phyloP scores from a whole-genome alignment of 106 monocot species.

The Gastrodia elata region DNA sequence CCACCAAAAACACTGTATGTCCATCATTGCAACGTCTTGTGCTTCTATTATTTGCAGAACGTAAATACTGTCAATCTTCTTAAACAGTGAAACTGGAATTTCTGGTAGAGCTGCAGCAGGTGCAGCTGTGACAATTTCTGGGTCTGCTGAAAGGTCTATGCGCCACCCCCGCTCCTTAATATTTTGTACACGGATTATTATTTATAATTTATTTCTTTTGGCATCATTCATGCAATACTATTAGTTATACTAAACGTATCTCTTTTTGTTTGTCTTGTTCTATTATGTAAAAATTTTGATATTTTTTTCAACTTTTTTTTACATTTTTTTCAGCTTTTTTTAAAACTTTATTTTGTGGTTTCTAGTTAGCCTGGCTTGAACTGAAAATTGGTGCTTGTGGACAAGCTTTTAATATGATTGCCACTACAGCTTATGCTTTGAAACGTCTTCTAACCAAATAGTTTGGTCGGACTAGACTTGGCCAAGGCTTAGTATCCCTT shows the following conservation, averaged over 20 bases:
- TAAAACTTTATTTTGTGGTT: no score
- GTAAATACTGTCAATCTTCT: not conserved
- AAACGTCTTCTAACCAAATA: no score
- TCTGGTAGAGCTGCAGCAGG: slow-evolving; percentile 32
- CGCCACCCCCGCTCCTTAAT: not conserved
- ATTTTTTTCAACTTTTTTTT: not conserved
- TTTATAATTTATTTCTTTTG: not conserved
- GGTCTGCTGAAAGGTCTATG: slow-evolving; percentile 64
- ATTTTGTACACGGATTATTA: not conserved
- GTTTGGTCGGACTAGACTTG: no score
- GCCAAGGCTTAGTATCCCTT: no score
- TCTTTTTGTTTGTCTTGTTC: no score
- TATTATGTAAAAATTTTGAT: not conserved
- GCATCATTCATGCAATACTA: not conserved
- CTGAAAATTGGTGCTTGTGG: no score
- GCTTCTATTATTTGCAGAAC: not conserved
- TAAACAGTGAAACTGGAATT: slow-evolving; percentile 32
- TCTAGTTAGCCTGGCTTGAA: no score
- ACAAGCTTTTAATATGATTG: no score
- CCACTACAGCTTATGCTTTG: no score
- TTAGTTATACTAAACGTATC: not conserved
- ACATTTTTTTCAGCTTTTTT: no score
- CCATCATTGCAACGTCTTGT: not conserved
- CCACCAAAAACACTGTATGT: slow-evolving; percentile 74
- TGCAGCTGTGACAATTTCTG: slow-evolving; percentile 39